Conservation (phyloP, 2,329 filamentous ascomycete species). For the Aspergillus spinulosporus region DNA sequence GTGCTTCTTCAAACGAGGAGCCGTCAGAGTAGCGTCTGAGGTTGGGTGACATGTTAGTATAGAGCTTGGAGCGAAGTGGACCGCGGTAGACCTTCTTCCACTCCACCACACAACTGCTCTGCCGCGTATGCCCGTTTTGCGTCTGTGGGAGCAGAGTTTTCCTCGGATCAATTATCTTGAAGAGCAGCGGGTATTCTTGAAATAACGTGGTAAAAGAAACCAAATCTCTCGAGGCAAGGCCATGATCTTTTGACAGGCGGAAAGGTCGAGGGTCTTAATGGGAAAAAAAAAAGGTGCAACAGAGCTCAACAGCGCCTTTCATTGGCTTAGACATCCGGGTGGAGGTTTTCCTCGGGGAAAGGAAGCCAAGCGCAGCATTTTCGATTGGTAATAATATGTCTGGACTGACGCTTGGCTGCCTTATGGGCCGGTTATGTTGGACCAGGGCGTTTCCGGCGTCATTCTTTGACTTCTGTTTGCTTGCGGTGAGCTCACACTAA, state of each 20-base stretch:
- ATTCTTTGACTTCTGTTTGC: conserved; percentile 4
- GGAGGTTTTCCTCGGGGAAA: neutral
- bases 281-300: conserved; percentile 1
- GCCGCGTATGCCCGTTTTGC: neutral
- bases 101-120: conserved; percentile 11
- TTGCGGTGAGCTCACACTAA: conserved; percentile 14
- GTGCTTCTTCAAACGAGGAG: conserved; percentile 1
- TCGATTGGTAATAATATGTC: neutral
- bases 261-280: neutral
- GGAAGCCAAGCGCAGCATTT: neutral
- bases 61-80: conserved; percentile 11
- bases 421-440: neutral
- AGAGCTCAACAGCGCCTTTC: neutral
- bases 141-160: neutral
- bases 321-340: conserved; percentile 6
- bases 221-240: neutral
- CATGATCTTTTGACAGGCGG: conserved; percentile 1
- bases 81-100: conserved; percentile 18
- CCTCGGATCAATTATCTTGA: neutral
- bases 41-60: conserved; percentile 15
- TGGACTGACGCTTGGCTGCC: neutral
- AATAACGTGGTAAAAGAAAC: neutral
- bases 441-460: neutral
- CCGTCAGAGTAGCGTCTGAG: conserved; percentile 3
- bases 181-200: neutral